Evolutionary conservation across 441 rosid species (phyloP).

Genomic region (Populus hybrid): DNA sequence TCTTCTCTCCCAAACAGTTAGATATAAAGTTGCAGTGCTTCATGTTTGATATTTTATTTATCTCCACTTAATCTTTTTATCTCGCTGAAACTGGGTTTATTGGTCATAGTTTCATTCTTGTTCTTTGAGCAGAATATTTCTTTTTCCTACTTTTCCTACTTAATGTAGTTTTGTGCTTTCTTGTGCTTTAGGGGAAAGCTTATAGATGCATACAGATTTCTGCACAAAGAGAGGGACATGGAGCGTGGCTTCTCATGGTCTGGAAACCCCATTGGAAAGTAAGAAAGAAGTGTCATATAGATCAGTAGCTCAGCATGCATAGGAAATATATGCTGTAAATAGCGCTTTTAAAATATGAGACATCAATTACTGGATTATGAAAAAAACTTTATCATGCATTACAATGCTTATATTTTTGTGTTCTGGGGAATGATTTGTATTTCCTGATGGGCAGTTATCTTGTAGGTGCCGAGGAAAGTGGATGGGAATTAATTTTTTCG

Average conservation of each 20-base stretch:
- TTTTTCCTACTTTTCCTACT: neutral
- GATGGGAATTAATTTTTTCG: constrained; percentile 68
- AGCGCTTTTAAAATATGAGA: neutral
- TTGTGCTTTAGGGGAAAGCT: constrained; percentile 69
- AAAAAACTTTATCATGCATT: neutral
- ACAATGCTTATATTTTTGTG: neutral
- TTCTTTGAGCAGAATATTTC: neutral
- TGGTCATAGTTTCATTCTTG: neutral
- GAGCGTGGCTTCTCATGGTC: constrained; percentile 96
- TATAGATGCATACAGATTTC: constrained; percentile 76
- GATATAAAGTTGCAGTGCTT: neutral
- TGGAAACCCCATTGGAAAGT: constrained; percentile 94
- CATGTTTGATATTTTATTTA: neutral
- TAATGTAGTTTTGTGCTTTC: constrained; percentile 1
- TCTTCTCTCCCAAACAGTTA: neutral
- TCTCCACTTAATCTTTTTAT: neutral
- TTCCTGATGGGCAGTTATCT: constrained; percentile 7
- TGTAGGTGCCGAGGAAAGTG: constrained; percentile 85
- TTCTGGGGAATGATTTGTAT: neutral
- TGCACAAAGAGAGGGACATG: constrained; percentile 85
- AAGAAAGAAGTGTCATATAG: constrained; percentile 22
- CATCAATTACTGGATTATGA: neutral
- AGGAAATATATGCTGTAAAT: neutral
- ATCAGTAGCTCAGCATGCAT: neutral
- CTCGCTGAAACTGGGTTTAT: neutral